These are phyloP conservation scores for Apium graveolens DNA, from an alignment of 129 eudicot species.

Conservation along the genomic window DNA sequence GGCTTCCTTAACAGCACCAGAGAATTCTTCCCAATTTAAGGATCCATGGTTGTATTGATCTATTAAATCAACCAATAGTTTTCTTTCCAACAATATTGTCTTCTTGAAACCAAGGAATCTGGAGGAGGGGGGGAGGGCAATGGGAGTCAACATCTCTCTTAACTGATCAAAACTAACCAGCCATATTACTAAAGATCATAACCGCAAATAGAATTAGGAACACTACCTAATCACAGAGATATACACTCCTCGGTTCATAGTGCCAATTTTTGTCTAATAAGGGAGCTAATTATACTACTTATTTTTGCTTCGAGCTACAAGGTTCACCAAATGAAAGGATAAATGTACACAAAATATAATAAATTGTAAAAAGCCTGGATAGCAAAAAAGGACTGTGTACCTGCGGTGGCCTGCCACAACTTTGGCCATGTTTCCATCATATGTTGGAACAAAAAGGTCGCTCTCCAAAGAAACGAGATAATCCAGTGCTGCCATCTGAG, in stretches of 20 bases:
- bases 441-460: constrained; percentile 93
- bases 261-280: neutral
- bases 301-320: neutral
- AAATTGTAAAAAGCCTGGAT: neutral
- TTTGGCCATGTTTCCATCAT: constrained; percentile 91
- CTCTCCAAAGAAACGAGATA: constrained; percentile 96
- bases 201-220: neutral
- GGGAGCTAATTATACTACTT: neutral
- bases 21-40: constrained; percentile 80
- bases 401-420: constrained; percentile 39
- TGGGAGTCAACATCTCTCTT: neutral
- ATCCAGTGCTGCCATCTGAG: constrained; percentile 98
- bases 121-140: constrained; percentile 5
- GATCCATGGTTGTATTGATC: constrained; percentile 61
- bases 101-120: constrained; percentile 85
- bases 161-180: neutral
- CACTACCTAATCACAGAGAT: neutral
- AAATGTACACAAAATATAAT: neutral
- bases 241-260: neutral
- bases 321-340: neutral
- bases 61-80: constrained; percentile 65
- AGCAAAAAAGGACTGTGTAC: constrained; percentile 39
- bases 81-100: constrained; percentile 76
- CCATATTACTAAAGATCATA: neutral
- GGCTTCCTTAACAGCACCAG: constrained; percentile 61